A percentile compares a stretch with the other conserved stretches of the same genome.
Conservation (phyloP, 306 rosid species). For the Abrus precatorius region DNA sequence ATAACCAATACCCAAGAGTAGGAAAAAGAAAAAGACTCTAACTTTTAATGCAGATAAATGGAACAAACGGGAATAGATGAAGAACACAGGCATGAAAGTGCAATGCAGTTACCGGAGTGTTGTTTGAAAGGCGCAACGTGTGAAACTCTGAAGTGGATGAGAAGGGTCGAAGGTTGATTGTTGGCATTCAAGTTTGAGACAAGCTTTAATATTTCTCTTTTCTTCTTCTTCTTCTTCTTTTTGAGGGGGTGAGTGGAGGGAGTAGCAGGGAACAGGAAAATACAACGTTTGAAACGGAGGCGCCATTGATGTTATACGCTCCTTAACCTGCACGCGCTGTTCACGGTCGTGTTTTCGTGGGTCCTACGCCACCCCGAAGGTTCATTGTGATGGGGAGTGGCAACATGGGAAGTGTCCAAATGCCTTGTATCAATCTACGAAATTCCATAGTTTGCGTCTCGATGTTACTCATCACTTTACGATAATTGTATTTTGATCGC, state of each 20-base stretch:
- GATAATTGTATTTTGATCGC: no score
- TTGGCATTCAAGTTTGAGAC: no score
- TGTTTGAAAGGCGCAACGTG: background rate
- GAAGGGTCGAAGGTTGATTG: no score
- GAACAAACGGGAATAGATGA: background rate
- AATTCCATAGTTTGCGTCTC: background rate
- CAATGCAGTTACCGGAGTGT: conserved; percentile 14
- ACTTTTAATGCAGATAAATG: no score
- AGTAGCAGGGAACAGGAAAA: conserved; percentile 22
- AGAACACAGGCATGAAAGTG: background rate
- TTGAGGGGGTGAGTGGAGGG: background rate
- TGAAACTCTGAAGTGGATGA: background rate
- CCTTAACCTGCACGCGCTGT: conserved; percentile 8
- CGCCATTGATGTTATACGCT: conserved; percentile 40
- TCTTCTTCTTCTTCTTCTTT: conserved; percentile 22
- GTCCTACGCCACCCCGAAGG: background rate
- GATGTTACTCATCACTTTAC: background rate
- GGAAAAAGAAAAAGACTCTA: background rate
- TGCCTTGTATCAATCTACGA: background rate
- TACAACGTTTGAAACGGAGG: conserved; percentile 26
- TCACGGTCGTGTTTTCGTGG: conserved; percentile 9
- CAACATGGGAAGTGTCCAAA: background rate
- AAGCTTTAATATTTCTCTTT: background rate
- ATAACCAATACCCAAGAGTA: conserved; percentile 11
- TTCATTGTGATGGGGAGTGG: conserved; percentile 8